These are phyloP conservation scores for Abrus pulchellus DNA, from an alignment of 306 rosid species.

Conservation along the genomic window DNA sequence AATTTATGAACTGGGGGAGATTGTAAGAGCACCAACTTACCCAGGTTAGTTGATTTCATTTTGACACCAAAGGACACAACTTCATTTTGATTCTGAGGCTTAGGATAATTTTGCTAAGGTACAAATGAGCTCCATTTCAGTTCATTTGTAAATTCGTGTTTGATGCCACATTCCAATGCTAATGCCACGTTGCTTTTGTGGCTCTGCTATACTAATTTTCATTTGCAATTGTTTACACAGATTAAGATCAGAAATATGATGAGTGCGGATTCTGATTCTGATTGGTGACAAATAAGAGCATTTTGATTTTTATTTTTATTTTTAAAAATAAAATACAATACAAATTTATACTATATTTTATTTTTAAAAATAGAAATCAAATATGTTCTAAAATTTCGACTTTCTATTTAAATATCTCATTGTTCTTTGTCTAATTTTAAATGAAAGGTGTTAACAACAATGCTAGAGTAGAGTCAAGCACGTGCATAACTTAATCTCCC, in stretches of 20 bases:
- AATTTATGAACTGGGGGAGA: conserved; percentile 76
- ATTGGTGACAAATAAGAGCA: not conserved
- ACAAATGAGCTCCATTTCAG: conserved; percentile 48
- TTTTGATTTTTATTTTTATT: too few relatives aligned
- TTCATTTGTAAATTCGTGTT: conserved; percentile 51
- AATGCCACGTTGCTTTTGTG: conserved; percentile 48
- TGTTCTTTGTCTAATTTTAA: conserved; percentile 5
- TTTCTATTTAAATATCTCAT: not conserved
- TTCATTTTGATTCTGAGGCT: conserved; percentile 39
- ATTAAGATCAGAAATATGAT: not conserved
- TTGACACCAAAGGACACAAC: conserved; percentile 41
- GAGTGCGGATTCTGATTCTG: not conserved
- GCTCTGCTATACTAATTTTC: conserved; percentile 39
- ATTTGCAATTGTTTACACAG: not conserved
- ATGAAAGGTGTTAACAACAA: not conserved
- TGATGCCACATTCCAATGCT: conserved; percentile 27
- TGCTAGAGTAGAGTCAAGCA: not conserved
- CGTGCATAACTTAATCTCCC: not conserved
- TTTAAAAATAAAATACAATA: too few relatives aligned
- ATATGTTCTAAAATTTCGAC: not conserved
- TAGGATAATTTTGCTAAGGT: conserved; percentile 48
- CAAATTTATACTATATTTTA: too few relatives aligned
- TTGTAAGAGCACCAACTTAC: conserved; percentile 50
- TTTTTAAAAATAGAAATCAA: too few relatives aligned
- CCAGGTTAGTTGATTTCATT: conserved; percentile 36